Base-by-base conservation (phyloP, 2,329 filamentous ascomycete genomes). In the Chaetomium olivaceum region DNA sequence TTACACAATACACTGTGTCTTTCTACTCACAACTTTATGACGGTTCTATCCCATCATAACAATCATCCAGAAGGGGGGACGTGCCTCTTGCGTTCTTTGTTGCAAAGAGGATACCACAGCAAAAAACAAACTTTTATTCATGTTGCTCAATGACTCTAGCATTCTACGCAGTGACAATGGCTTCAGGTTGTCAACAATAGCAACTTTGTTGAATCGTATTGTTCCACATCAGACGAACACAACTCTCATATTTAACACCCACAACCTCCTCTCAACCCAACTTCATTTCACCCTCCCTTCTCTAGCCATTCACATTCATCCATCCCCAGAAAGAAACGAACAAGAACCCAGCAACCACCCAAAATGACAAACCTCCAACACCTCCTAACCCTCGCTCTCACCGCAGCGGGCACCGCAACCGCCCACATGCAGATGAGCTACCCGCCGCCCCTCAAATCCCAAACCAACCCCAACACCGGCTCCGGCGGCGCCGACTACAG, bases 401-500 rank as follows among this genome's bases (percentile, higher is more conserved):
- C 36, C 12, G 36, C 73, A 60, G 33, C 39, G 58, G 21, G 70
- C 73, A 69, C 73, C 36, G 33, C 51, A 52, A 75, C 79, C 64
- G 84, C 80, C 59, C 84, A 87, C 76, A 86, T 87, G 82, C 79
- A 83, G 71, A 82, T 87, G 79, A 78, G 74, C 56, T 76, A 76
- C 68, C 85, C 85, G 4, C 70, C 81, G 9, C 83, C 85, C 6
- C 77, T 87, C 68, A 77, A 76, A 55, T 83, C 81, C 71, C 82
- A 82, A 75, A 73, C 74, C 73, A 85, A 86, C 77, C 78, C 80
- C 46, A 76, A 80, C 72, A 67, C 75, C 0, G 71, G 74, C 66
- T 72, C 73, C 33, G 11, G 14, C 52, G 75, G 82, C 60, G 82
- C 85, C 73, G 90, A 93, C 78, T 91, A 89, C 80, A 85, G 84